phyloP scores from a whole-genome alignment of 2,329 filamentous ascomycete genomes.

The Penicillium sp. region DNA sequence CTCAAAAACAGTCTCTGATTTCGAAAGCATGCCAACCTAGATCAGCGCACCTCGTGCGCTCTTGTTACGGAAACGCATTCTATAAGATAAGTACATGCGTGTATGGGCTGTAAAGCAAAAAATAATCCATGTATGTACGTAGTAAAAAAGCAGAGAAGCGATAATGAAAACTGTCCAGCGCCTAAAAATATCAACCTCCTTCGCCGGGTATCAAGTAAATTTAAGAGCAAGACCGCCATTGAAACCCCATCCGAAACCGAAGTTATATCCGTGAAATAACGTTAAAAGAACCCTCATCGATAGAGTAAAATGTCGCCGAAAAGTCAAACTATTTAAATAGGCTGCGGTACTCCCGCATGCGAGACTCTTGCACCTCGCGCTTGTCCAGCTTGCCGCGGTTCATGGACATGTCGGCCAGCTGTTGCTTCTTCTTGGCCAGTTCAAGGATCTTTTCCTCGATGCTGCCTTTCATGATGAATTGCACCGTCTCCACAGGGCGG shows the following conservation, averaged over 20 bases:
- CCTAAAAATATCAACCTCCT: conserved; percentile 10
- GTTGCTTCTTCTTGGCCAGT: conserved; percentile 87
- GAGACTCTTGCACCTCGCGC: conserved; percentile 61
- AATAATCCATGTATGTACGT: conserved; percentile 4
- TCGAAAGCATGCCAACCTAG: background rate
- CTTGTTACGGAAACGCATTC: background rate
- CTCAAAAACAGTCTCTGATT: background rate
- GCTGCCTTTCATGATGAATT: conserved; percentile 83
- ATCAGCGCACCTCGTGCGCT: background rate
- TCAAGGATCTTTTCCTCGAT: conserved; percentile 93
- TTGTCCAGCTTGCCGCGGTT: conserved; percentile 59
- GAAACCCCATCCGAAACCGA: background rate
- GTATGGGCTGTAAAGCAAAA: conserved; percentile 6
- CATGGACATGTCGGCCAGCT: conserved; percentile 82
- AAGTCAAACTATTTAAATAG: conserved; percentile 47
- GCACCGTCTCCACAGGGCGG: conserved; percentile 76
- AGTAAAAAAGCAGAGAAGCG: background rate
- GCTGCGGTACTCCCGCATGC: conserved; percentile 56
- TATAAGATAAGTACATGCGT: background rate
- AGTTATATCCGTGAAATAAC: background rate
- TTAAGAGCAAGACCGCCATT: conserved; percentile 5
- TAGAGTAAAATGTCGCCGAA: background rate
- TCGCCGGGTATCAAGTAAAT: conserved; percentile 17
- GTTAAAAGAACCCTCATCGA: background rate
- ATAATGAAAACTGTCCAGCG: conserved; percentile 6